These are phyloP conservation scores for Durio zibethinus DNA, from an alignment of 345 rosid species.

Conservation along the genomic window DNA sequence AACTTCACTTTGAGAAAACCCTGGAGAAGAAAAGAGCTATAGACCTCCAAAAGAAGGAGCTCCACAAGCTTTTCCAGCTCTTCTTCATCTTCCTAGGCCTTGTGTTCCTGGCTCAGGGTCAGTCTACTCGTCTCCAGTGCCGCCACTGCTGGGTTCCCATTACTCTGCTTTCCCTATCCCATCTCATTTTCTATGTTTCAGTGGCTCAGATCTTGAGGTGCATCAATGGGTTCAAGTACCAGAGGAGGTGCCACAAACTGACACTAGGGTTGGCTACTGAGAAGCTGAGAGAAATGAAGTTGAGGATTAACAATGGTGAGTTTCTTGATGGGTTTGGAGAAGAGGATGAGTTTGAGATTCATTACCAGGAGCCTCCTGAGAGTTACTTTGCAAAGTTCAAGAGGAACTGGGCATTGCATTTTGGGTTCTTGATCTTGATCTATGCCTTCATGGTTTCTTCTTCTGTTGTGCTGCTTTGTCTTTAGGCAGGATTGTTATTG, in stretches of 20 bases:
- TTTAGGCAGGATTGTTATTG: slow-evolving; percentile 24
- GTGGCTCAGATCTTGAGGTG: slow-evolving; percentile 90
- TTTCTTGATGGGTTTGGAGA: slow-evolving; percentile 36
- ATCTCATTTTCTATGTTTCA: slow-evolving; percentile 86
- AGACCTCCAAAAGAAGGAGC: slow-evolving; percentile 94
- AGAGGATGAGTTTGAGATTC: slow-evolving; percentile 80
- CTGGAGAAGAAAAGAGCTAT: slow-evolving; percentile 89
- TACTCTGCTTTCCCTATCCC: slow-evolving; percentile 70
- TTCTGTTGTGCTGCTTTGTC: slow-evolving; percentile 82
- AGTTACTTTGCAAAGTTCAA: slow-evolving; percentile 89
- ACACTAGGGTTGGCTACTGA: slow-evolving; percentile 90
- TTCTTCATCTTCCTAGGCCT: slow-evolving; percentile 85
- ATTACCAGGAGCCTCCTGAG: slow-evolving; percentile 94
- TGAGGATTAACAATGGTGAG: slow-evolving; percentile 45
- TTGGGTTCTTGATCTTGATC: slow-evolving; percentile 82
- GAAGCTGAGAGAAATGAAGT: slow-evolving; percentile 76
- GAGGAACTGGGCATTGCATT: slow-evolving; percentile 95
- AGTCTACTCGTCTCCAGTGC: slow-evolving; percentile 68
- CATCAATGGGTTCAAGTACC: slow-evolving; percentile 97
- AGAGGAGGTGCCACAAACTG: slow-evolving; percentile 95
- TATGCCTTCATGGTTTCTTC: slow-evolving; percentile 77
- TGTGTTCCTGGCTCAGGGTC: slow-evolving; percentile 55
- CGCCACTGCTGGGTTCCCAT: slow-evolving; percentile 94
- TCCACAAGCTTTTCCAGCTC: slow-evolving; percentile 81
- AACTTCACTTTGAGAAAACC: slow-evolving; percentile 96